Conservation (phyloP, 768 basidiomycete genomes). For the Antrodiella citrinella region DNA sequence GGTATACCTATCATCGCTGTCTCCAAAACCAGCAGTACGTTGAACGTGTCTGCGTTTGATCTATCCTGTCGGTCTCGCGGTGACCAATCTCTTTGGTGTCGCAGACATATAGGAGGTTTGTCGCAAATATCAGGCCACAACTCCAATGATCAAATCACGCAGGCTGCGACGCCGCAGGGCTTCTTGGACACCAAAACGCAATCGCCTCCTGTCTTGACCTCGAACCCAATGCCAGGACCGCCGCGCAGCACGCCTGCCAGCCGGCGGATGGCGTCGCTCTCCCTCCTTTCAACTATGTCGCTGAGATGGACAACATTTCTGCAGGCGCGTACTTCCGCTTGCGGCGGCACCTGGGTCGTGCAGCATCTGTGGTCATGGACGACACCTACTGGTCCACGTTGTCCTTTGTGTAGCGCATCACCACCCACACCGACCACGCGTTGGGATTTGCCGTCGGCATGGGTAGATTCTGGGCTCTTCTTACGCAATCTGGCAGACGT, state of each 20-base stretch:
- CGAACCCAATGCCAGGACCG: constrained; percentile 2
- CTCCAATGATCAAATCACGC: no score
- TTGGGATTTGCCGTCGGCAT: no score
- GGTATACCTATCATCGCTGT: neutral
- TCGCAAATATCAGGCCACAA: constrained; percentile 18
- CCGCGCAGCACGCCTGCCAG: neutral
- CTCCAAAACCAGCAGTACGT: constrained; percentile 7
- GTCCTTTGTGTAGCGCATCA: neutral
- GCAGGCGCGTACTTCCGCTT: neutral
- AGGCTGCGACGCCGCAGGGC: no score
- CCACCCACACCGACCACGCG: no score
- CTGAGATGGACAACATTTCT: constrained; percentile 12
- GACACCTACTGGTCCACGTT: no score
- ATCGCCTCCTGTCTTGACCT: constrained; percentile 1
- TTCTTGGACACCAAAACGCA: no score
- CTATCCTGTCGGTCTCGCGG: constrained; percentile 10
- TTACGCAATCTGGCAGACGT: no score
- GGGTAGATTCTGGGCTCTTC: no score
- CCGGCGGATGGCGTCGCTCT: no score
- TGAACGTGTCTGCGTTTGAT: constrained; percentile 16
- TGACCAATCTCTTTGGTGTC: constrained; percentile 4
- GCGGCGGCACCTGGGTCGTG: neutral
- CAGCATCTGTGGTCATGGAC: neutral
- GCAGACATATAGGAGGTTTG: constrained; percentile 13
- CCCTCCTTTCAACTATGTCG: constrained; percentile 8